Evolutionary conservation across 345 rosid species (phyloP).

Genomic region (Erucastrum elatum): DNA sequence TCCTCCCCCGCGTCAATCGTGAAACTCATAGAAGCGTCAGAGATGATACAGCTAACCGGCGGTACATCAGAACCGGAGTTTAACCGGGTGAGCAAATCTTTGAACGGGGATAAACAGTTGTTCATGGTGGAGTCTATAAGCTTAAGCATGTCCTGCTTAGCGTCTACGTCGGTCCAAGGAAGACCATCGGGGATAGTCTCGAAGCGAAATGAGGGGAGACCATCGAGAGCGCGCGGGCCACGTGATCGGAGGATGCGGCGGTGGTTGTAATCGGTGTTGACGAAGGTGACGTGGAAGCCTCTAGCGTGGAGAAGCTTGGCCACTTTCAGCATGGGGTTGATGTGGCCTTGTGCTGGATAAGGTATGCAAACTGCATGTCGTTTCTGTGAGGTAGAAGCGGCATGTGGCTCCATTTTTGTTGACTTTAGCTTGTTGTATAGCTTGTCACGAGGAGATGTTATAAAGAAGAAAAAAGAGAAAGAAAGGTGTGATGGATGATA

Average conservation of each 20-base stretch:
- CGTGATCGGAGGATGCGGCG: constrained; percentile 30
- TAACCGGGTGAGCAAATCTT: constrained; percentile 20
- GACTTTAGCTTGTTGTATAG: background rate
- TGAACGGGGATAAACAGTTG: constrained; percentile 22
- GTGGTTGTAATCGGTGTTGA: constrained; percentile 38
- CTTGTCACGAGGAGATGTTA: background rate
- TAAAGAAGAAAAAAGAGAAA: background rate
- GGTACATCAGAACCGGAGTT: constrained; percentile 32
- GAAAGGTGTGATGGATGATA: background rate
- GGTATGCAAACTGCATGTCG: constrained; percentile 34
- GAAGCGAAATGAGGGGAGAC: constrained; percentile 18
- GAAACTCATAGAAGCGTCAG: constrained; percentile 41
- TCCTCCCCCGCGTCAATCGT: constrained; percentile 37
- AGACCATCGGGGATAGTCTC: constrained; percentile 34
- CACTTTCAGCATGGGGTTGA: constrained; percentile 30
- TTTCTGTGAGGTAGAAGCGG: background rate
- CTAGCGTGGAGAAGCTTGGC: constrained; percentile 33
- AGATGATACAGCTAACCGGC: constrained; percentile 44
- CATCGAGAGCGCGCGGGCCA: constrained; percentile 28
- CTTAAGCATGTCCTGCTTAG: constrained; percentile 18
- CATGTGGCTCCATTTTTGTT: constrained; percentile 7
- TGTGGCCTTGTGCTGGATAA: constrained; percentile 38
- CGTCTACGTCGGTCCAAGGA: constrained; percentile 14
- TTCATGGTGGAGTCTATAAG: constrained; percentile 22
- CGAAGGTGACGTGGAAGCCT: constrained; percentile 37